phyloP scores from a whole-genome alignment of 805 yeast genomes.

The Candida qinlingensis region DNA sequence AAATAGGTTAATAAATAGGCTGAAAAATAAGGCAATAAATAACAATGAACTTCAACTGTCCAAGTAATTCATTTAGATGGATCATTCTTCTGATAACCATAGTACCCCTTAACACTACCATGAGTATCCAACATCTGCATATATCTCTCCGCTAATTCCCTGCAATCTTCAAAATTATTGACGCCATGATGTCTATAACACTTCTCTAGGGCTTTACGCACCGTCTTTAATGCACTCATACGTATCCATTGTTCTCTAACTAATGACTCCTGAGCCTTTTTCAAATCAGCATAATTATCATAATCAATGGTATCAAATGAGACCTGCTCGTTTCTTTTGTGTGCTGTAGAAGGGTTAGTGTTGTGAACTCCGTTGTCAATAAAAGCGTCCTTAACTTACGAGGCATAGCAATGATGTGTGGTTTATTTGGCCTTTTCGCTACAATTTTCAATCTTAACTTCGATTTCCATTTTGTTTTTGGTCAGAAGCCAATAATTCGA shows the following conservation, averaged over 20 bases:
- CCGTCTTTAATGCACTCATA: constrained; percentile 57
- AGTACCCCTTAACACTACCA: constrained; percentile 63
- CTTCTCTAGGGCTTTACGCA: constrained; percentile 69
- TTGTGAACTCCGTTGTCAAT: background rate
- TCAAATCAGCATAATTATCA: constrained; percentile 54
- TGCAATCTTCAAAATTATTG: constrained; percentile 74
- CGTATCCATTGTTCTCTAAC: constrained; percentile 77
- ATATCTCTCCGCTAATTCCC: constrained; percentile 70
- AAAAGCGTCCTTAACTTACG: too few relatives aligned
- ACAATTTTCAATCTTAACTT: too few relatives aligned
- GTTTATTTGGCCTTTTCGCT: too few relatives aligned
- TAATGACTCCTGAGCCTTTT: constrained; percentile 71
- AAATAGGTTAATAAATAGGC: constrained; percentile 3
- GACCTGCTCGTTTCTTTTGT: constrained; percentile 60
- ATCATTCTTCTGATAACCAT: constrained; percentile 87
- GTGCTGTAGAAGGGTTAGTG: constrained; percentile 22
- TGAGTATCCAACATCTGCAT: constrained; percentile 64
- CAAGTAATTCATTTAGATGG: constrained; percentile 51
- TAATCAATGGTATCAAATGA: constrained; percentile 83
- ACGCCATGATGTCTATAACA: constrained; percentile 60
- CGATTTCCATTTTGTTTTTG: background rate
- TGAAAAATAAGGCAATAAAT: constrained; percentile 1
- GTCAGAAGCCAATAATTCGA: background rate
- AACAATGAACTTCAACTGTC: background rate
- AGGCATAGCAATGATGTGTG: too few relatives aligned